phyloP scores from a whole-genome alignment of 495 filamentous ascomycete genomes.

The Aspergillus funiculosus region DNA sequence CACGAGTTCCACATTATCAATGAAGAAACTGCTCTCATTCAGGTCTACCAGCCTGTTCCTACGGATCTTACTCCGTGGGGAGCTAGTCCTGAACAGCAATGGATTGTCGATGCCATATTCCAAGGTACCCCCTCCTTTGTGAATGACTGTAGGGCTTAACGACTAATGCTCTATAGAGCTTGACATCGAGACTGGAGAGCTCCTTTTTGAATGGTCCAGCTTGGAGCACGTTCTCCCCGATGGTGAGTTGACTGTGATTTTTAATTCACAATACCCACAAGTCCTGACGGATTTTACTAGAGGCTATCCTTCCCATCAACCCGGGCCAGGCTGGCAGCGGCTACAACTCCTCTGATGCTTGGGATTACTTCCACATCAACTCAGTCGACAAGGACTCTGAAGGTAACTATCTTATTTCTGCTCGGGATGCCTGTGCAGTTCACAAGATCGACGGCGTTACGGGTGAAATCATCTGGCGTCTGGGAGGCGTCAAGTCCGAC shows the following conservation, averaged over 20 bases:
- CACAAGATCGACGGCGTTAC: constrained; percentile 52
- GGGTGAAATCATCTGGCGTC: constrained; percentile 53
- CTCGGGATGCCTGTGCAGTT: constrained; percentile 48
- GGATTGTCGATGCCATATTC: constrained; percentile 42
- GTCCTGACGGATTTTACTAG: constrained; percentile 19
- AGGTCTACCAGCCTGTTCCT: constrained; percentile 37
- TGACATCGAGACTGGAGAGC: constrained; percentile 33
- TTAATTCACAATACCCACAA: neutral
- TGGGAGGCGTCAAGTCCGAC: constrained; percentile 43
- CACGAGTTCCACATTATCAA: constrained; percentile 50
- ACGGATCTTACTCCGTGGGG: constrained; percentile 33
- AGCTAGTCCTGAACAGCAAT: constrained; percentile 32
- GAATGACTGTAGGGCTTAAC: neutral
- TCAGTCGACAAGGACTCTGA: constrained; percentile 33
- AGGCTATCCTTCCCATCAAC: constrained; percentile 47
- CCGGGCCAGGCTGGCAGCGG: constrained; percentile 49
- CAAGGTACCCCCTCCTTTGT: constrained; percentile 25
- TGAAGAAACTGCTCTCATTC: constrained; percentile 34
- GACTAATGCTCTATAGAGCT: constrained; percentile 22
- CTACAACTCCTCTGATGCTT: constrained; percentile 38
- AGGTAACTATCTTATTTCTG: constrained; percentile 53
- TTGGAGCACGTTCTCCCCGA: constrained; percentile 39
- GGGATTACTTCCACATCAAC: constrained; percentile 40
- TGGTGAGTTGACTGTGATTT: constrained; percentile 24
- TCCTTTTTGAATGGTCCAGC: constrained; percentile 41